A percentile compares a stretch with the other conserved stretches of the same genome.
Conservation (phyloP, 495 filamentous ascomycete genomes). For the Aspergillus panamensis region DNA sequence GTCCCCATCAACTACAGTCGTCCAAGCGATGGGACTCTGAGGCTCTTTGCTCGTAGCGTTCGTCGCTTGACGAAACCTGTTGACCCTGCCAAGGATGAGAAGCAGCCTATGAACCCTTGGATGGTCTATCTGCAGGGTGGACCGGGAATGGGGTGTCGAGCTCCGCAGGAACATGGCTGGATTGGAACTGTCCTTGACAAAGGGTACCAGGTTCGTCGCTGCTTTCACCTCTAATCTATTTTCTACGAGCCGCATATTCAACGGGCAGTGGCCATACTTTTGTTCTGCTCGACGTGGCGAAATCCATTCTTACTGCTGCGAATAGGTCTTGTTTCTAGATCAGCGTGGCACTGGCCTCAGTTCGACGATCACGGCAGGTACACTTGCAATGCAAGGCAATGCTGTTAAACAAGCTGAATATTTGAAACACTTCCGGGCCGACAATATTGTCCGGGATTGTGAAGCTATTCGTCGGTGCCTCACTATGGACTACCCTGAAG, state of each 20-base stretch:
- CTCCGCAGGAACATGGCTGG: conserved; percentile 68
- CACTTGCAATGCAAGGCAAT: conserved; percentile 61
- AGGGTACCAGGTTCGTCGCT: conserved; percentile 62
- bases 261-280: neutral
- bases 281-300: neutral
- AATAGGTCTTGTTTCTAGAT: conserved; percentile 75
- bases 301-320: neutral
- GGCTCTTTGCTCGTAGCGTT: conserved; percentile 73
- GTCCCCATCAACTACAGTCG: conserved; percentile 73
- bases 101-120: conserved; percentile 53
- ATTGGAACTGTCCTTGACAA: conserved; percentile 67
- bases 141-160: conserved; percentile 68
- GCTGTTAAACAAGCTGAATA: conserved; percentile 69
- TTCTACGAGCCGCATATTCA: neutral
- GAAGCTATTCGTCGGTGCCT: conserved; percentile 77
- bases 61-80: conserved; percentile 60
- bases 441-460: conserved; percentile 83
- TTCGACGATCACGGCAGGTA: conserved; percentile 68
- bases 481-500: conserved; percentile 62
- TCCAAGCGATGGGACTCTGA: conserved; percentile 57
- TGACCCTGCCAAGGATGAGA: conserved; percentile 47
- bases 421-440: conserved; percentile 82
- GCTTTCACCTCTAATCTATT: neutral
- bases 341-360: conserved; percentile 87
- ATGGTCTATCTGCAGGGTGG: conserved; percentile 70